phyloP scores from a whole-genome alignment of 75 land plant genomes.

The Sequoia sempervirens region DNA sequence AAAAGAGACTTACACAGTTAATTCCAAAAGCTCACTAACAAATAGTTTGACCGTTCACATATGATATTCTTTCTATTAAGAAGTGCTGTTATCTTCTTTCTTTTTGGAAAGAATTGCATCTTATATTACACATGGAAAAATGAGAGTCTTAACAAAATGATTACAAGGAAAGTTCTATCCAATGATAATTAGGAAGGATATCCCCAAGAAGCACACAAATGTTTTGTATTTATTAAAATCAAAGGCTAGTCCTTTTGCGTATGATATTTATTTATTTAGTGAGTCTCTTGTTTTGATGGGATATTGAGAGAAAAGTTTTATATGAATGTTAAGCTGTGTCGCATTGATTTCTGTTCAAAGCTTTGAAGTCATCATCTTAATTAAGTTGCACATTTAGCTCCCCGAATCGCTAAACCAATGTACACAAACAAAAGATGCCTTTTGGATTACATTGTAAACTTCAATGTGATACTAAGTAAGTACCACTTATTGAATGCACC shows the following conservation, averaged over 20 bases:
- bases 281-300: too few species aligned
- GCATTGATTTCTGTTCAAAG: neutral
- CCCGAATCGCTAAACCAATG: neutral
- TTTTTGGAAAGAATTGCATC: neutral
- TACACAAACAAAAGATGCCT: neutral
- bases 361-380: neutral
- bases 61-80: neutral
- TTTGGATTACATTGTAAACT: neutral
- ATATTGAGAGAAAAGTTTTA: too few species aligned
- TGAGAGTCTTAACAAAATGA: neutral
- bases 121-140: neutral
- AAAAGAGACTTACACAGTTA: too few species aligned
- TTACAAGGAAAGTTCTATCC: neutral
- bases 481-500: neutral
- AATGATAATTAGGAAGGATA: neutral
- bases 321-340: too few species aligned
- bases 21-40: too few species aligned
- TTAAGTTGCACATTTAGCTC: neutral
- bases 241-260: too few species aligned
- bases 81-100: neutral
- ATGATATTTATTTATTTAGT: too few species aligned
- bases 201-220: too few species aligned
- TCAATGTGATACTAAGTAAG: neutral
- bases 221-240: too few species aligned
- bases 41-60: neutral